Conservation (phyloP, 2,329 filamentous ascomycete genomes). For the Karstenula rhodostoma region DNA sequence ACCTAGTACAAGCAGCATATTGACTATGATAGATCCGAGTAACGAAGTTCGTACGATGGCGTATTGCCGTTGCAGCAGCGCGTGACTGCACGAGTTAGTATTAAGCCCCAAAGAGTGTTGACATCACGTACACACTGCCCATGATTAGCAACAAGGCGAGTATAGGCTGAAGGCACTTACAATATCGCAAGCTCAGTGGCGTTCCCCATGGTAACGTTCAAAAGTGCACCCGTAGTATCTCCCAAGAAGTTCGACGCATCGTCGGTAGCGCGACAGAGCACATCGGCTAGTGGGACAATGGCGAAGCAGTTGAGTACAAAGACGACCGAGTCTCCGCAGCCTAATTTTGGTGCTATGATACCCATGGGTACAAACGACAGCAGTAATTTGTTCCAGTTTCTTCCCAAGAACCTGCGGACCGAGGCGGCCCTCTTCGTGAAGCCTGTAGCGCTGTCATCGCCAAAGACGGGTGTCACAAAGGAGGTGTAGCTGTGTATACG, state of each 20-base stretch:
- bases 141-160: constrained; percentile 14
- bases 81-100: constrained; percentile 73
- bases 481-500: constrained; percentile 8
- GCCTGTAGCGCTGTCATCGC: background rate
- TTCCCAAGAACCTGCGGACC: background rate
- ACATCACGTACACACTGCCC: background rate
- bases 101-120: constrained; percentile 61
- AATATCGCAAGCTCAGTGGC: constrained; percentile 86
- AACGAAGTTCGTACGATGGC: constrained; percentile 87
- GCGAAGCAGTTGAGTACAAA: constrained; percentile 28
- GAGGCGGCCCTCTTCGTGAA: background rate
- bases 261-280: constrained; percentile 56
- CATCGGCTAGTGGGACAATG: constrained; percentile 22
- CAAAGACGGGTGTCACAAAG: background rate
- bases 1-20: constrained; percentile 82
- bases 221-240: constrained; percentile 56
- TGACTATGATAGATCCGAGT: constrained; percentile 86
- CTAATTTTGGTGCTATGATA: constrained; percentile 51
- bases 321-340: constrained; percentile 73
- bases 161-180: constrained; percentile 51
- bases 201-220: constrained; percentile 71
- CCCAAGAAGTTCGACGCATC: constrained; percentile 83
- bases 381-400: constrained; percentile 77
- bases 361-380: constrained; percentile 77
- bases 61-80: constrained; percentile 74